A percentile compares a stretch with the other conserved stretches of the same genome.
phyloP scores from a whole-genome alignment of 495 filamentous ascomycete genomes.

The Aspergillus heteromorphus region DNA sequence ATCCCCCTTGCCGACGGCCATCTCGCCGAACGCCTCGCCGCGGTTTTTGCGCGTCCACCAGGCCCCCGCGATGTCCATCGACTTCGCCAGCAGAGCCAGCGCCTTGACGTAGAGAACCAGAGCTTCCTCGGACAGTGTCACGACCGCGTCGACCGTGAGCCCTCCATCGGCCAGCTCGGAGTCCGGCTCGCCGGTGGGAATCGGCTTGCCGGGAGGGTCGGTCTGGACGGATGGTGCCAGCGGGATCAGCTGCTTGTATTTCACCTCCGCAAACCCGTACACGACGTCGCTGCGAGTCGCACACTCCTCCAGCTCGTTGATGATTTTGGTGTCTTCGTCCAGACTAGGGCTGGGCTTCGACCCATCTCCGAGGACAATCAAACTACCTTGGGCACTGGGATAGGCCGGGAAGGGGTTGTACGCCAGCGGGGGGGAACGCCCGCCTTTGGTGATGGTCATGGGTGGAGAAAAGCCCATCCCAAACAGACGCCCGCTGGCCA shows the following conservation, averaged over 20 bases:
- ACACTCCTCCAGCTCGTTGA: conserved; percentile 80
- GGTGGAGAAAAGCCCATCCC: conserved; percentile 68
- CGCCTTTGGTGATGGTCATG: conserved; percentile 59
- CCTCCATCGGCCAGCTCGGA: conserved; percentile 32
- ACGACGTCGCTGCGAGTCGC: conserved; percentile 92
- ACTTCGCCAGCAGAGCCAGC: conserved; percentile 77
- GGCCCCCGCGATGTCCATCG: conserved; percentile 91
- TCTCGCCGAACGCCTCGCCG: conserved; percentile 53
- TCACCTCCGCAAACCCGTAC: conserved; percentile 95
- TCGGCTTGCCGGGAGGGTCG: conserved; percentile 35
- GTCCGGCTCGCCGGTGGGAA: conserved; percentile 30
- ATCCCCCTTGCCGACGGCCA: conserved; percentile 33
- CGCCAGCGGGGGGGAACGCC: conserved; percentile 65
- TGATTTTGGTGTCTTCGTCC: conserved; percentile 76
- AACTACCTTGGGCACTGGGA: conserved; percentile 58
- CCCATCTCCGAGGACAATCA: conserved; percentile 62
- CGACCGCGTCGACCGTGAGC: conserved; percentile 78
- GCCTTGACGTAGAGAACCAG: conserved; percentile 95
- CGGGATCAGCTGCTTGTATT: conserved; percentile 92
- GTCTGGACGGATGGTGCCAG: conserved; percentile 66
- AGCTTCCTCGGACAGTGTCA: conserved; percentile 88
- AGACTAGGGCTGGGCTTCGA: conserved; percentile 48
- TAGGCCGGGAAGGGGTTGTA: conserved; percentile 84
- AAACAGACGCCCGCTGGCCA: conserved; percentile 82
- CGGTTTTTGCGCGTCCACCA: conserved; percentile 84